Percentiles rank a stretch among this genome's conserved stretches.
phyloP scores from a whole-genome alignment of 2,329 filamentous ascomycete genomes.

The Diplocarpon mali region DNA sequence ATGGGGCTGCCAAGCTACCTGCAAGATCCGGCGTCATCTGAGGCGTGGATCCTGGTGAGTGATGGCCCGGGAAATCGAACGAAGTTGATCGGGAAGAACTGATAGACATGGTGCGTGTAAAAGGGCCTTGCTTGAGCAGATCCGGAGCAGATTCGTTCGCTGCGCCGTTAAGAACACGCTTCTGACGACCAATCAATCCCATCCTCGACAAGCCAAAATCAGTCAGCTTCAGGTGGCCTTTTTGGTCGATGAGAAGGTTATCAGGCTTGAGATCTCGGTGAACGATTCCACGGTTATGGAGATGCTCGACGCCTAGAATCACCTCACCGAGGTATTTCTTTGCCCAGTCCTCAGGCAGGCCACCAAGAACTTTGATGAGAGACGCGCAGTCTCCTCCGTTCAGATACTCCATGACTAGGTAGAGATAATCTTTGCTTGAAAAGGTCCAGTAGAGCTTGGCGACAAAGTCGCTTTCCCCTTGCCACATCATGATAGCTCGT shows the following conservation, averaged over 20 bases:
- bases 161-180: slow-evolving; percentile 72
- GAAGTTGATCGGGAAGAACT: slow-evolving; percentile 88
- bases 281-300: slow-evolving; percentile 89
- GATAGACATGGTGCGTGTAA: slow-evolving; percentile 74
- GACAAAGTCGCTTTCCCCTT: slow-evolving; percentile 97
- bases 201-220: slow-evolving; percentile 96
- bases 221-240: slow-evolving; percentile 90
- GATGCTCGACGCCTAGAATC: slow-evolving; percentile 89
- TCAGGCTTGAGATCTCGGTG: slow-evolving; percentile 96
- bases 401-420: slow-evolving; percentile 97
- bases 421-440: slow-evolving; percentile 97
- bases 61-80: slow-evolving; percentile 70
- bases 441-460: slow-evolving; percentile 99
- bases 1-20: slow-evolving; percentile 65
- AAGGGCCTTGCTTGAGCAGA: slow-evolving; percentile 82
- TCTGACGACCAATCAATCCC: slow-evolving; percentile 93
- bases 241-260: slow-evolving; percentile 93
- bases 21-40: slow-evolving; percentile 70
- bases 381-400: slow-evolving; percentile 97
- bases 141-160: slow-evolving; percentile 80
- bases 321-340: slow-evolving; percentile 97
- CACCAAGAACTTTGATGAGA: slow-evolving; percentile 85
- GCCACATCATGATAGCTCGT: slow-evolving; percentile 99
- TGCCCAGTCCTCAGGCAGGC: slow-evolving; percentile 91
- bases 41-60: slow-evolving; percentile 77